Conservation (phyloP, 805 yeast species). For the Saccharomyces mikatae region DNA sequence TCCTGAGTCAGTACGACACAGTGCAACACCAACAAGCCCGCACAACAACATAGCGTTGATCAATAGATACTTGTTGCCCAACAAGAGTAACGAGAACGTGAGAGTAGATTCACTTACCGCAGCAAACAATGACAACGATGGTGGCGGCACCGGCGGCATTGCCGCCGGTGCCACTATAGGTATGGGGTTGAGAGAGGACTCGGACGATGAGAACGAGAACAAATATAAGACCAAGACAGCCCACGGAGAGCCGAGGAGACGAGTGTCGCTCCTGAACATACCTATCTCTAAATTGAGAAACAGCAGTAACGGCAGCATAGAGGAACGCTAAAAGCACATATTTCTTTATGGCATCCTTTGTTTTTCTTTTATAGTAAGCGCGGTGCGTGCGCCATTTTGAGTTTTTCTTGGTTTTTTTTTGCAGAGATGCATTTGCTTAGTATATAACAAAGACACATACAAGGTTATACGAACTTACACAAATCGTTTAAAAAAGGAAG, state of each 20-base stretch:
- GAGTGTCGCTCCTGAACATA: conserved; percentile 21
- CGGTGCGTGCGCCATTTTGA: background rate
- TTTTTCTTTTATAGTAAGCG: background rate
- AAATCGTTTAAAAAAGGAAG: background rate
- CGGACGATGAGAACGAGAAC: conserved; percentile 1
- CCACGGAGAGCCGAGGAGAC: conserved; percentile 6
- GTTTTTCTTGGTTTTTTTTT: background rate
- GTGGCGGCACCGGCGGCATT: background rate
- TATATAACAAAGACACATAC: background rate
- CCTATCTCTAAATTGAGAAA: conserved; percentile 25
- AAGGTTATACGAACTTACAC: background rate
- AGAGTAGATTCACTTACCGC: background rate
- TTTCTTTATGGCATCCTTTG: background rate
- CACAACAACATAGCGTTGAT: background rate
- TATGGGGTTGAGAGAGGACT: conserved; percentile 2
- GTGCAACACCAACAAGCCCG: background rate
- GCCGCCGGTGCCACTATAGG: background rate
- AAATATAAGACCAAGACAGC: conserved; percentile 5
- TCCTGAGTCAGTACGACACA: background rate
- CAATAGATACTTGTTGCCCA: background rate
- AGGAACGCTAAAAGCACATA: background rate
- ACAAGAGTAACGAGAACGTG: background rate
- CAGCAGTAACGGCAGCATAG: background rate
- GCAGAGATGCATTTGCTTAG: background rate
- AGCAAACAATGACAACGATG: background rate